Base-by-base conservation (phyloP, 257 asterid species). In the Agastache rugosa region DNA sequence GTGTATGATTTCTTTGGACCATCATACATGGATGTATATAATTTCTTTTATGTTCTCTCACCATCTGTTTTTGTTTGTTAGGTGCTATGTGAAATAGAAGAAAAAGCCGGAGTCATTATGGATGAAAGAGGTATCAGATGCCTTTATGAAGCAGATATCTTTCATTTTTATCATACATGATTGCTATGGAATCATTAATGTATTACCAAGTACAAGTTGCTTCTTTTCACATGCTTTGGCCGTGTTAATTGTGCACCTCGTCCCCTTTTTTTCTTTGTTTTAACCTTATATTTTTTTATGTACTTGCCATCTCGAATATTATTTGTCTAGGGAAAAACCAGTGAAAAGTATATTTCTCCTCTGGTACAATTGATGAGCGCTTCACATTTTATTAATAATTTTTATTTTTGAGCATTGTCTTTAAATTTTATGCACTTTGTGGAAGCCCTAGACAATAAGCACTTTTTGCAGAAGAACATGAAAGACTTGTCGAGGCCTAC, bases 31-130 rank as follows among this genome's bases (percentile, higher is more conserved):
- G 53, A 11, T 56, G 69, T 51, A 14, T 27, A 53, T 35, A 25
- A 16, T 67, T 59, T 16, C n/a, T 67, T 35, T 48, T 48, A 62
- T 41, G 42, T n/a, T 37, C 20, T 22, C 60, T 67, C 63, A 67
- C 34, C 22, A 64, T 63, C 17, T 11, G 6, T 4, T 75, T 3
- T 27, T 41, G 25, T 65, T 76, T 64, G 20, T 55, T 71, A 92
- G 97, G 97, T 94, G 76, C 96, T 94, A 51, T 71, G 79, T 64
- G 97, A 94, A 85, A 84, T 94, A 68, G 99, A 94, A 79, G 89
- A 85, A 85, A 94, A 90, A 76, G 90, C 97, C 47, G 92, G 83
- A 48, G 83, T 81, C 68, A 90, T 94, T 83, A 77, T 94, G 90
- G 97, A 93, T 34, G 99, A 94, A 86, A 90, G 99, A 77, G 97